Base-by-base conservation (phyloP, 208 protist genomes). In the Acanthamoeba polyphaga region DNA sequence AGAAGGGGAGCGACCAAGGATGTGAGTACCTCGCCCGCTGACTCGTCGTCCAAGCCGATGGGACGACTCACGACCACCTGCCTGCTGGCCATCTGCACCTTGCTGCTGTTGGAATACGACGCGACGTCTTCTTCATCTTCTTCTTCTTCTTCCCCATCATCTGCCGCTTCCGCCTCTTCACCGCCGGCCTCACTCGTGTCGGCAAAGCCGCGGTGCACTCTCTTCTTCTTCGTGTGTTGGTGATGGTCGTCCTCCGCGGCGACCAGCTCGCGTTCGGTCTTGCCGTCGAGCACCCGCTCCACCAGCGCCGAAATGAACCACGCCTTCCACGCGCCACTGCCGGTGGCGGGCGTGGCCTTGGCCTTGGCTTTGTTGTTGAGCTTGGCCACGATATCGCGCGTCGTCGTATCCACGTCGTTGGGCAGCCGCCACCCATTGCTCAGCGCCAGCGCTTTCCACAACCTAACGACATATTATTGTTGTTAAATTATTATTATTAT, bases 231-330 rank as follows among this genome's bases (percentile, higher is more conserved):
- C 27, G 27, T 27, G 1, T 29, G 12, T 12, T 29, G 10, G 34
- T 34, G 34, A 29, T 74, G 68, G 38, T 43, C 13, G 13, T 17
- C 43, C 9, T 55, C 74, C 15, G 8, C 32, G 8, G 19, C 53
- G 17, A 60, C 5, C 53, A 60, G 19, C 43, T 84, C 43, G 22
- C 24, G 74, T 27, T 84, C 74, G 43, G 38, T 46, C 46, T 53
- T 46, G 43, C 74, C 74, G 46, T 51, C 46, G 74, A 84, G 74
- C 43, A 84, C 74, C 3, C 74, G 74, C 34, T 84, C 74, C 7
- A 84, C 46, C n/a, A 84, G 74, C 34, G 74, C 12, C 29, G 32
- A 0, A 2, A 84, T 27, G 24, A n/a, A 84, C 74, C 74, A 84
- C 74, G 19, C 17, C 74, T 53, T 84, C 74, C 74, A 84, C 74